These are phyloP conservation scores for Phialophora chinensis DNA, from an alignment of 2,329 filamentous ascomycete genomes.

Conservation along the genomic window DNA sequence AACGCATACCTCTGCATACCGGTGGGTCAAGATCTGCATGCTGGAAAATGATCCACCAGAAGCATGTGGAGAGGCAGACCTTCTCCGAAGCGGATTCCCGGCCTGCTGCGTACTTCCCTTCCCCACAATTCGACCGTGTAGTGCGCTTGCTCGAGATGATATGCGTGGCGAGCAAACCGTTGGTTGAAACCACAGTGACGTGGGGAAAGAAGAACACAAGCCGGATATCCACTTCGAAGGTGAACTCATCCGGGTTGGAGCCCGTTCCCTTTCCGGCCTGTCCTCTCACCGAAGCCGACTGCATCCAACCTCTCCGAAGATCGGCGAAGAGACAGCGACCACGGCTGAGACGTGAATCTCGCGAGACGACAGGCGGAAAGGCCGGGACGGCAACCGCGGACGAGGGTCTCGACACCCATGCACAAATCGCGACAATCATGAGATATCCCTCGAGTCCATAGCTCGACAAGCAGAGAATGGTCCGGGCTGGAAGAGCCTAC, in stretches of 20 bases:
- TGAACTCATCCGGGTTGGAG: conserved; percentile 26
- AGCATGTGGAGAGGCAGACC: conserved; percentile 21
- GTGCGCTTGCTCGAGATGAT: conserved; percentile 18
- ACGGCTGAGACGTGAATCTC: conserved; percentile 22
- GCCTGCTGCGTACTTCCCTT: not conserved
- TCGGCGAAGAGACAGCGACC: conserved; percentile 32
- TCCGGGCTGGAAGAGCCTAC: conserved; percentile 29
- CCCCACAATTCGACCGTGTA: conserved; percentile 17
- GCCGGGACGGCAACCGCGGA: conserved; percentile 21
- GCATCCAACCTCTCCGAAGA: conserved; percentile 37
- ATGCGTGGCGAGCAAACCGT: conserved; percentile 25
- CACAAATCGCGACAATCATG: conserved; percentile 33
- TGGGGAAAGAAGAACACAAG: conserved; percentile 1
- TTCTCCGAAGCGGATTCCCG: conserved; percentile 24
- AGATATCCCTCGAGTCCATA: conserved; percentile 37
- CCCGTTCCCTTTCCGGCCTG: conserved; percentile 2
- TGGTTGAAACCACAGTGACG: conserved; percentile 10
- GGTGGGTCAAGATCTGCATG: conserved; percentile 30
- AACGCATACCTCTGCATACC: conserved; percentile 31
- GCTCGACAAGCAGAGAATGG: conserved; percentile 32
- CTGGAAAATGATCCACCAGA: conserved; percentile 30
- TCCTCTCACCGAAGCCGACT: conserved; percentile 17
- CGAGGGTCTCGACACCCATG: conserved; percentile 37
- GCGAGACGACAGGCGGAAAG: conserved; percentile 14
- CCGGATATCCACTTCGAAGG: conserved; percentile 24